Evolutionary conservation across 768 basidiomycete genomes (phyloP).

Genomic region (Termitomyces eurrhizus): DNA sequence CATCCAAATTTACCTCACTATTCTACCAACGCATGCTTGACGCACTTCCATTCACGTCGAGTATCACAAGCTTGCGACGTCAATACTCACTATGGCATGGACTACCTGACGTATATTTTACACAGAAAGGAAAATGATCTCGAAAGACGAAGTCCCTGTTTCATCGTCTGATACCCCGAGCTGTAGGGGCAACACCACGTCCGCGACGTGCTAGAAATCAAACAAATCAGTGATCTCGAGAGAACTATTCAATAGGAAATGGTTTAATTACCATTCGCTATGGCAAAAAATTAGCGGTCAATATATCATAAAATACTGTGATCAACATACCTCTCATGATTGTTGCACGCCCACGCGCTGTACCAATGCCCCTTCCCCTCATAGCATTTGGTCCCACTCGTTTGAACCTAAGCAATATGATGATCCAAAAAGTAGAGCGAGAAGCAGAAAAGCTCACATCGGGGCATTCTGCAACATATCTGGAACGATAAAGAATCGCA

Average conservation of each 20-base stretch:
- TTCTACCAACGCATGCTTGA: neutral
- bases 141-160: conserved; percentile 3
- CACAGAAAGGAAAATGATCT: conserved; percentile 9
- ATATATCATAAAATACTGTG: conserved; percentile 3
- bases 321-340: conserved; percentile 86
- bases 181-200: conserved; percentile 68
- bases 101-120: conserved; percentile 12
- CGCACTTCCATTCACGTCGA: neutral
- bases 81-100: conserved; percentile 11
- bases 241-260: neutral
- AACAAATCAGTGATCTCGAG: conserved; percentile 6
- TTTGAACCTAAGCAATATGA: conserved; percentile 78
- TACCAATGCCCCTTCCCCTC: conserved; percentile 98
- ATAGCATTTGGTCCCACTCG: conserved; percentile 97
- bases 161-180: conserved; percentile 82
- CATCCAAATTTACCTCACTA: neutral
- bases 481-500: conserved; percentile 98
- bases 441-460: conserved; percentile 59
- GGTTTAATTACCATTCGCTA: conserved; percentile 72
- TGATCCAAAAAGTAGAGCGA: neutral
- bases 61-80: conserved; percentile 3
- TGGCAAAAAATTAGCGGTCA: conserved; percentile 18
- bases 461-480: conserved; percentile 99
- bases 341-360: conserved; percentile 96
- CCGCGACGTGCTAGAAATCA: conserved; percentile 71